Base-by-base conservation (phyloP, 2,329 filamentous ascomycete genomes). In the Leptosphaerulina australis region DNA sequence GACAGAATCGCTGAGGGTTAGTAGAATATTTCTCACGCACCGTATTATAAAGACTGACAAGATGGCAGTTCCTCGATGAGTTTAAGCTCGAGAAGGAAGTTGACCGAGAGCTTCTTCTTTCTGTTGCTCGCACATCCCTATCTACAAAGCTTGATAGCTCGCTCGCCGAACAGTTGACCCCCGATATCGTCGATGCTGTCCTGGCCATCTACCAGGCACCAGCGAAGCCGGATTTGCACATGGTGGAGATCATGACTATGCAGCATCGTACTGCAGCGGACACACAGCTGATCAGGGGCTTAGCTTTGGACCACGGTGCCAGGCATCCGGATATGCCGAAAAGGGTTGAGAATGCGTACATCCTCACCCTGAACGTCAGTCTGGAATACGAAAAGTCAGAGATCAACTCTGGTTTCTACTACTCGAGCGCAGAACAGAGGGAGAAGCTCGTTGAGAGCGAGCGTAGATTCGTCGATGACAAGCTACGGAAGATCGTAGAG, bases 191-290 rank as follows among this genome's bases (percentile, higher is more conserved):
- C 68, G 94, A 99, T 72, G 90, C 94, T 52, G 94, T 99, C 37
- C 86, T 99, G 49, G 85, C 94, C 59, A 99, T 99, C 73, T 92
- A 97, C 80, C 83, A 91, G 73, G 80, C 90, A 14, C 90, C 90
- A 20, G 86, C 85, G 56, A 97, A 97, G 79, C 95, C 95, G 48
- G 94, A 99, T 77, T 77, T 99, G 69, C 93, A 97, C 80, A 99
- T 99, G 94, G 83, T 99, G 62, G 94, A 99, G 77, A 97, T 99
- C 67, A 99, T 99, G 94, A 97, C 96, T 74, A 97, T 99, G 93
- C 94, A 99, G 79, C 94, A 99, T 79, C 89, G 93, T 64, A 91
- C 90, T 43, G 92, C 93, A 51, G 90, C 94, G 24, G 94, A 99
- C 75, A 99, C 94, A 49, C 91, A 96, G 75, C 85, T 99, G 52